Conservation (phyloP, 257 asterid species). For the Solanum phureja region DNA sequence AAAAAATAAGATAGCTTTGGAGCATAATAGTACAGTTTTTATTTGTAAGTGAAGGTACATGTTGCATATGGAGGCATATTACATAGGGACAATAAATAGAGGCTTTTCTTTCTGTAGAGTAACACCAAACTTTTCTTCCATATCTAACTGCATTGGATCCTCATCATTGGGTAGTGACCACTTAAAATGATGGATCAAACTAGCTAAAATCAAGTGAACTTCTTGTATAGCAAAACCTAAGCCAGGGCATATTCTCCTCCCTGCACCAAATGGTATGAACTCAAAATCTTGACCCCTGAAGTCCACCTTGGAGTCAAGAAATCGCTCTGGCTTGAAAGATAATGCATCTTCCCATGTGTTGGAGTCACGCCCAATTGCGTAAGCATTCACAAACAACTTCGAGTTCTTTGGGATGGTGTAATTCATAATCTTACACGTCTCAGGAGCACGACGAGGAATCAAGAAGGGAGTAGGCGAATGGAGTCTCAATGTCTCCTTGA, state of each 20-base stretch:
- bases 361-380: slow-evolving; percentile 38
- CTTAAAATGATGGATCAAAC: slow-evolving; percentile 13
- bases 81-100: background rate
- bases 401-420: slow-evolving; percentile 26
- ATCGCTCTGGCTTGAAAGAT: slow-evolving; percentile 23
- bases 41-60: no score
- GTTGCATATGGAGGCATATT: background rate
- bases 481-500: slow-evolving; percentile 35
- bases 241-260: slow-evolving; percentile 47
- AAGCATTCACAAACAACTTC: slow-evolving; percentile 15
- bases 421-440: slow-evolving; percentile 22
- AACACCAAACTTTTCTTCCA: slow-evolving; percentile 15
- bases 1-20: no score
- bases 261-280: slow-evolving; percentile 37
- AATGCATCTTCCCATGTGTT: slow-evolving; percentile 25
- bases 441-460: slow-evolving; percentile 24
- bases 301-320: slow-evolving; percentile 14
- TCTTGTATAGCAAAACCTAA: slow-evolving; percentile 23
- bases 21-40: no score
- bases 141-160: no score
- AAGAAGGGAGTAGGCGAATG: slow-evolving; percentile 42
- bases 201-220: slow-evolving; percentile 15
- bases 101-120: slow-evolving; percentile 16
- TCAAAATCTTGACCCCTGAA: slow-evolving; percentile 38
- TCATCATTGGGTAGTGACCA: slow-evolving; percentile 20